These are phyloP conservation scores for Euryodendron excelsum DNA, from an alignment of 148 eudicot genomes.

Conservation along the genomic window DNA sequence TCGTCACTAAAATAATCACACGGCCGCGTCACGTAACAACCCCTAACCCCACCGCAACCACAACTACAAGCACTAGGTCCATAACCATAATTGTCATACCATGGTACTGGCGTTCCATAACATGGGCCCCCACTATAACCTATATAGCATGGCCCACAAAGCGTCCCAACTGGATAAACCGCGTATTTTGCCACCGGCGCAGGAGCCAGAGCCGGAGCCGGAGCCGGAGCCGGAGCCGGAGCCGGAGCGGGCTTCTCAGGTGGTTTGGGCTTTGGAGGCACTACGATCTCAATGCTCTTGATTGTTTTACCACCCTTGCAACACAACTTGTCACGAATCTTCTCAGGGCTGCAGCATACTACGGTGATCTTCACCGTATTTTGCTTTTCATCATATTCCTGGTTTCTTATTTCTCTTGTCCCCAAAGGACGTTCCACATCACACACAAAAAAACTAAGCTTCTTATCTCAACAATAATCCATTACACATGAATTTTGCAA, in stretches of 20 bases:
- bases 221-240: no score
- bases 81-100: background rate
- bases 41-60: conserved; percentile 1
- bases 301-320: conserved; percentile 60
- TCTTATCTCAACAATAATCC: no score
- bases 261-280: conserved; percentile 24
- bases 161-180: background rate
- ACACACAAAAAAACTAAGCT: background rate
- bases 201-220: no score
- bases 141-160: conserved; percentile 13
- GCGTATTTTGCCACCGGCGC: no score
- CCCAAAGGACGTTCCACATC: conserved; percentile 22
- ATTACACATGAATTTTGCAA: no score
- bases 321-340: conserved; percentile 69
- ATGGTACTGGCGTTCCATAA: conserved; percentile 17
- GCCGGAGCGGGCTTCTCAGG: conserved; percentile 16
- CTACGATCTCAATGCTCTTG: conserved; percentile 56
- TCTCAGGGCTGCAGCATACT: conserved; percentile 81
- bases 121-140: conserved; percentile 38
- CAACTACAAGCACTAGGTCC: no score
- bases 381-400: conserved; percentile 62
- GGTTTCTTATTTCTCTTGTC: conserved; percentile 75
- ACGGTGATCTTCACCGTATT: conserved; percentile 73
- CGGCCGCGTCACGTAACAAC: no score
- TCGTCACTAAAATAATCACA: conserved; percentile 31